Evolutionary conservation across 2,329 filamentous ascomycete genomes (phyloP), one percentile per base, ranked within the genome.

Genomic region (Phialophora verrucosa): DNA sequence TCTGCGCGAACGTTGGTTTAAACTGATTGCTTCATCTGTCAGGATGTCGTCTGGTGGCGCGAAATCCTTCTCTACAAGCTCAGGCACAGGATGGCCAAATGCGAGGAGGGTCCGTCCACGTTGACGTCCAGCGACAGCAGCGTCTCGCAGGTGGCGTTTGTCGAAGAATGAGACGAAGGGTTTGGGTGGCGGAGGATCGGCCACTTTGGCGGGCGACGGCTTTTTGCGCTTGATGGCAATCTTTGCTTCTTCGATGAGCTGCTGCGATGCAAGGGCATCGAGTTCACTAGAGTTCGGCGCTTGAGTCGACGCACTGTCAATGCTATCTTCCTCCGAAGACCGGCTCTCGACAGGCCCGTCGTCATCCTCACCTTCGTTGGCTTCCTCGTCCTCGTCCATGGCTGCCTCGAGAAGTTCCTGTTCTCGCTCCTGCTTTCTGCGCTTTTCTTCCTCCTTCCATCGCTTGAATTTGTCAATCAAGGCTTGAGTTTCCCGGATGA

Each of bases 401-500:
- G 78, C 79, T 53, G 77, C 78, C 61, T 84, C 78, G 4, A 81
- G 80, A 25, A 82, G 76, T 2, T 83, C 85, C 56, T 88, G 88
- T 67, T 94, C 92, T 74, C 89, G 91, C 73, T 92, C 90, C 2
- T 87, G 80, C 78, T 92, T 92, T 66, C 91, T 83, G 51, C 90
- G 87, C 81, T 93, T 96, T 78, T 99, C 95, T 76, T 96, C 92
- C 68, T 93, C 86, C 69, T 89, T 93, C 93, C 93, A 98, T 62
- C 87, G 83, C 59, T 88, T 87, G 76, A 97, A 98, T 76, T 97
- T 98, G 69, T 92, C 88, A 23, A 98, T 84, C 32, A 98, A 89
- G 0, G 85, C 85, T 69, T 92, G 85, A 65, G 96, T 93, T 67
- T 96, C 92, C 64, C 84, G 86, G 73, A 97, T 90, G 75, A 97